Evolutionary conservation across 768 basidiomycete genomes (phyloP).

Genomic region (Pisolithus marmoratus): DNA sequence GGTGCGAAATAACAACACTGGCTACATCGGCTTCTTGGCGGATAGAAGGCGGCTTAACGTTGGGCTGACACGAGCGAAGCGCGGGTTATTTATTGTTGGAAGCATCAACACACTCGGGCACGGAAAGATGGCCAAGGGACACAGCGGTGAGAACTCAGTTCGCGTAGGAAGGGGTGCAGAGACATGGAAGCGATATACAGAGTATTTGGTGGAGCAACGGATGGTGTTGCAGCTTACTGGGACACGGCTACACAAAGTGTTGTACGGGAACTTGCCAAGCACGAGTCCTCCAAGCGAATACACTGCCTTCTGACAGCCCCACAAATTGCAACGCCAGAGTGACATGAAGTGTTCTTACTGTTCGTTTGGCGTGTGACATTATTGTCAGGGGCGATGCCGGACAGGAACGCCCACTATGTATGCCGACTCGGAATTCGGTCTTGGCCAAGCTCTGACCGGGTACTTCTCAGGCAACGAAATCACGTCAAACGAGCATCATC

Average conservation of each 20-base stretch:
- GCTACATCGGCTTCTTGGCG: slow-evolving; percentile 84
- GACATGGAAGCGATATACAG: slow-evolving; percentile 58
- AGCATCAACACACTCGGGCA: slow-evolving; percentile 58
- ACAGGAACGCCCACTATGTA: neutral
- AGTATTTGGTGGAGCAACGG: slow-evolving; percentile 46
- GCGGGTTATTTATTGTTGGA: slow-evolving; percentile 79
- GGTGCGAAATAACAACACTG: slow-evolving; percentile 72
- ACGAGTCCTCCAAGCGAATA: neutral
- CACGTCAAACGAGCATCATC: neutral
- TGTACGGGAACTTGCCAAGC: slow-evolving; percentile 16
- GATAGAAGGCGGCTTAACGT: slow-evolving; percentile 86
- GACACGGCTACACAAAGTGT: slow-evolving; percentile 33
- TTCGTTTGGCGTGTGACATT: neutral
- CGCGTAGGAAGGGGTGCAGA: slow-evolving; percentile 39
- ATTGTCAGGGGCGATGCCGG: neutral
- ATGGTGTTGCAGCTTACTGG: slow-evolving; percentile 48
- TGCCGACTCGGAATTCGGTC: neutral
- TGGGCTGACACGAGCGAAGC: slow-evolving; percentile 81
- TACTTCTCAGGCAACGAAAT: neutral
- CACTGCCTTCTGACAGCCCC: neutral
- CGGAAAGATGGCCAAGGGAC: slow-evolving; percentile 33
- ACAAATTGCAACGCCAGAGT: neutral
- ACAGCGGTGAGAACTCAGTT: slow-evolving; percentile 7
- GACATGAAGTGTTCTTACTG: neutral
- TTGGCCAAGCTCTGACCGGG: neutral